Conservation (phyloP, 1,284 basidiomycete genomes). For the Ustilago tritici region DNA sequence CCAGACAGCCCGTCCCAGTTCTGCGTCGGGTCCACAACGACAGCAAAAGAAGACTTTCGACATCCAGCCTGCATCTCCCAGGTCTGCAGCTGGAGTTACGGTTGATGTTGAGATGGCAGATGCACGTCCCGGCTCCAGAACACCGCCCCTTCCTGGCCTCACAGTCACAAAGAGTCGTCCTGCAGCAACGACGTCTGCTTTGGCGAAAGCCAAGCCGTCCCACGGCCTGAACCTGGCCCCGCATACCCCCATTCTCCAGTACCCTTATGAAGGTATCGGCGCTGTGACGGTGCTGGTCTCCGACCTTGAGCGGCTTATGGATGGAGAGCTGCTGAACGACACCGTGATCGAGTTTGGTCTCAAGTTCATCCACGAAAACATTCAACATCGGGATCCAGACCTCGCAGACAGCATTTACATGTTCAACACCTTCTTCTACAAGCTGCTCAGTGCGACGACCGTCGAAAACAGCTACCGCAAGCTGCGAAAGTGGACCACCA, state of each 20-base stretch:
- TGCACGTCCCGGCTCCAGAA: background rate
- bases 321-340: slow-evolving; percentile 79
- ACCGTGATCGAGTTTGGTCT: slow-evolving; percentile 94
- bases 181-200: background rate
- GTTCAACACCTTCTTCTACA: slow-evolving; percentile 98
- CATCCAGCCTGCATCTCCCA: slow-evolving; percentile 32
- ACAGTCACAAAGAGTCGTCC: slow-evolving; percentile 10
- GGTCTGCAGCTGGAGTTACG: background rate
- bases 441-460: slow-evolving; percentile 79
- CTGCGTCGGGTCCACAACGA: background rate
- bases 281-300: slow-evolving; percentile 50
- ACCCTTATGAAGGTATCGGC: slow-evolving; percentile 52
- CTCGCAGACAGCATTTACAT: slow-evolving; percentile 83
- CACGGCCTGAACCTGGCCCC: background rate
- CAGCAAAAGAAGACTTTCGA: slow-evolving; percentile 28
- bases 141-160: slow-evolving; percentile 9
- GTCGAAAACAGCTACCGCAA: slow-evolving; percentile 78
- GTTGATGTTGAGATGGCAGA: slow-evolving; percentile 19
- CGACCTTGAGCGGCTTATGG: slow-evolving; percentile 56
- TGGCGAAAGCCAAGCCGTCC: slow-evolving; percentile 11
- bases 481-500: slow-evolving; percentile 93
- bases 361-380: slow-evolving; percentile 75
- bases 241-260: slow-evolving; percentile 43
- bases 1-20: background rate
- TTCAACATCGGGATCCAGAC: slow-evolving; percentile 72